Evolutionary conservation across 2,329 filamentous ascomycete genomes (phyloP).

Genomic region (Penicillium rolfsii): DNA sequence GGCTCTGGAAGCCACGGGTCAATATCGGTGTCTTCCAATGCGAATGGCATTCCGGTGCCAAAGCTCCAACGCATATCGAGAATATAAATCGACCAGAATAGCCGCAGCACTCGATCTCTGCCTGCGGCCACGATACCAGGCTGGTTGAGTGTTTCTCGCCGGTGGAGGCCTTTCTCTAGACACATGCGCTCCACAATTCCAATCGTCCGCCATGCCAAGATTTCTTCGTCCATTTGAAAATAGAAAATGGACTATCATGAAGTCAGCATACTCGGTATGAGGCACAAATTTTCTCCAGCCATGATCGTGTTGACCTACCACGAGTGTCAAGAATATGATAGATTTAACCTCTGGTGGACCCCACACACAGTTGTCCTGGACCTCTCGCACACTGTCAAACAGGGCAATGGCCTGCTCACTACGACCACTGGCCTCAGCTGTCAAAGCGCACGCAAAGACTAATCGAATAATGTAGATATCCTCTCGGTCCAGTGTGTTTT

Average conservation of each 20-base stretch:
- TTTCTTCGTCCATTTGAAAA: conserved; percentile 83
- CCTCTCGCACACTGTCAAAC: conserved; percentile 74
- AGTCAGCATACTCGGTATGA: conserved; percentile 10
- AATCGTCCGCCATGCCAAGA: conserved; percentile 85
- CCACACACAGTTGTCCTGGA: conserved; percentile 66
- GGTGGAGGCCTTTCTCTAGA: conserved; percentile 79
- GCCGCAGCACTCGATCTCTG: conserved; percentile 67
- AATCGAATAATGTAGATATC: conserved; percentile 76
- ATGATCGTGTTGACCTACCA: conserved; percentile 29
- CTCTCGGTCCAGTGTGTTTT: conserved; percentile 55
- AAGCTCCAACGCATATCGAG: conserved; percentile 89
- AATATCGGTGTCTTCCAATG: conserved; percentile 80
- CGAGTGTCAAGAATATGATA: conserved; percentile 60
- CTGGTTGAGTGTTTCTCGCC: conserved; percentile 70
- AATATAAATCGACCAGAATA: conserved; percentile 87
- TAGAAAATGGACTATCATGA: conserved; percentile 67
- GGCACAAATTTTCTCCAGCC: background rate
- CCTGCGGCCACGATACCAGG: conserved; percentile 69
- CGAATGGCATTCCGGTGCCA: conserved; percentile 81
- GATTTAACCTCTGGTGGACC: conserved; percentile 61
- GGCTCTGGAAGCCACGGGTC: conserved; percentile 78
- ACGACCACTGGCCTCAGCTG: conserved; percentile 76
- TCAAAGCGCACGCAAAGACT: conserved; percentile 75
- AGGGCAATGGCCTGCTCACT: conserved; percentile 73
- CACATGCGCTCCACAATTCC: conserved; percentile 80